Conservation (phyloP, 345 rosid genomes). For the Eucalyptus microcorys region DNA sequence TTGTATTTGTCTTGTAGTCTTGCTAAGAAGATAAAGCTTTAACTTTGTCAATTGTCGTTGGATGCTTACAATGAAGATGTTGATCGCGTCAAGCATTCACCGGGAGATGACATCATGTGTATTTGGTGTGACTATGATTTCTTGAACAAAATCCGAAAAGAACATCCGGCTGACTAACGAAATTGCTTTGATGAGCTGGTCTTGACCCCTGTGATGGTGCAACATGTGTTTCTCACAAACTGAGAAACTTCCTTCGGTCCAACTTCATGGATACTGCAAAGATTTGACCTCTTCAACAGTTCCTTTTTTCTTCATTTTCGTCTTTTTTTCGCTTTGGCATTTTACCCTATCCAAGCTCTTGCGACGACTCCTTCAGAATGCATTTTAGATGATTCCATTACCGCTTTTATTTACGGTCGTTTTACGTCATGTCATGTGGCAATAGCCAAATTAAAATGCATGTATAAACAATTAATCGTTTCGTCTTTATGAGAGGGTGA, state of each 20-base stretch:
- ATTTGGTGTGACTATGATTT: background rate
- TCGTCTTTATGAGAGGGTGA: background rate
- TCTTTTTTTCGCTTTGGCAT: background rate
- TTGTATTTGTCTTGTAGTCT: background rate
- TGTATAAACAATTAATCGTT: background rate
- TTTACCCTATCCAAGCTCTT: background rate
- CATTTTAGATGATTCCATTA: background rate
- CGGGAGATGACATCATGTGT: background rate
- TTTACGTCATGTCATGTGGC: background rate
- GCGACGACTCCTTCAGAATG: background rate
- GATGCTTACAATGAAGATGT: background rate
- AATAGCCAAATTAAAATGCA: background rate
- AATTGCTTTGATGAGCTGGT: background rate
- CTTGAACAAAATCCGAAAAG: background rate
- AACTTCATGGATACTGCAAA: background rate
- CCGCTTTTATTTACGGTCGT: background rate
- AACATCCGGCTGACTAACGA: background rate
- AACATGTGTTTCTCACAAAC: background rate
- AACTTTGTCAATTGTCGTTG: background rate
- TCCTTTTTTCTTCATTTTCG: background rate
- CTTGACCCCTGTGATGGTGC: background rate
- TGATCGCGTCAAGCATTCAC: background rate
- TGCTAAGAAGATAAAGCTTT: background rate
- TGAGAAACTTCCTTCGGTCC: background rate
- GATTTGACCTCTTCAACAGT: background rate